Base-by-base conservation (phyloP, 495 filamentous ascomycete genomes). In the Cladorrhinum samala region DNA sequence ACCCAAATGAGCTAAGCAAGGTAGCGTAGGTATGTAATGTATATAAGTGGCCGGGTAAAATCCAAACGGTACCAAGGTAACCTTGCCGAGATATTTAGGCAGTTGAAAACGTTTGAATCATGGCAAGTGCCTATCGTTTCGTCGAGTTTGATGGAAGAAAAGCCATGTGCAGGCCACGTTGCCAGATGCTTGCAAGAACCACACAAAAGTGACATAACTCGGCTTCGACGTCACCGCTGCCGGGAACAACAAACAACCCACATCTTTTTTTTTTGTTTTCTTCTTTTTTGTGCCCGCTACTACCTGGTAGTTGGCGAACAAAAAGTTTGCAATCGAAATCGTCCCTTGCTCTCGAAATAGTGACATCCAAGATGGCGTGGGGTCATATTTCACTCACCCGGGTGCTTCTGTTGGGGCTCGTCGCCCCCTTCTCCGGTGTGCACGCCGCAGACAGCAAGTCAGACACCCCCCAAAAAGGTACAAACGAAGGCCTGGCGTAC, bases 81-180 rank as follows among this genome's bases (percentile, higher is more conserved):
- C n/a, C n/a, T n/a, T 33, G 27, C 27, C 45, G 39, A 20, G 45
- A 47, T 25, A 57, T 64, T 61, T 64, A 64, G 61, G 61, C 61
- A 61, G 61, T 64, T 59, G 55, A 11, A 47, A 5, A 47, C 54
- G 48, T 54, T 53, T n/a, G n/a, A 60, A 56, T 61, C 53, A 53
- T 23, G 17, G n/a, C 17, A n/a, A 14, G 41, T 23, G 9, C 39
- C 2, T 30, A n/a, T 33, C 27, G 46, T 42, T 24, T 45, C 53
- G 46, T 25, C 46, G 40, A 56, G 27, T 18, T 18, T 42, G 21
- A 47, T 55, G 30, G 33, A 52, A 52, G 27, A 49, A 46, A 46
- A 3, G n/a, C 3, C 16, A 0, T 17, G 43, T 61, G 57, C 58
- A 64, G 55, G 61, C 61, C 61, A 64, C 61, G 61, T 64, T 61